phyloP scores from a whole-genome alignment of 2,329 filamentous ascomycete species.

The Aulographum hederae region DNA sequence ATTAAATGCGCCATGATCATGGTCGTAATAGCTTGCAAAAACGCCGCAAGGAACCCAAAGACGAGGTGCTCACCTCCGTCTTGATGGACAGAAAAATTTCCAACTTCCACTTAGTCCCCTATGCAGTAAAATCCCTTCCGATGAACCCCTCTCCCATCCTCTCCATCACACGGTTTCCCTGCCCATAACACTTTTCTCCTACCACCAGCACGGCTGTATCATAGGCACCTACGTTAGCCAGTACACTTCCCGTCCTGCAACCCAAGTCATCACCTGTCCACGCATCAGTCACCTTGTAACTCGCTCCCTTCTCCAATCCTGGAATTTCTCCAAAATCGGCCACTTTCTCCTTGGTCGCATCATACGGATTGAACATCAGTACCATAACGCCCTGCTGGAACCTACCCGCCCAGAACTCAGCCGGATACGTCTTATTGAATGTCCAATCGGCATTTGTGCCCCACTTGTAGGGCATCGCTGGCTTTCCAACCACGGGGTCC shows the following conservation, averaged over 20 bases:
- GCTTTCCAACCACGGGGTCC: constrained; percentile 21
- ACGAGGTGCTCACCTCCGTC: too few species aligned
- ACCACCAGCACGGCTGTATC: constrained; percentile 8
- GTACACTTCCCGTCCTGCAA: background rate
- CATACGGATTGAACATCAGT: constrained; percentile 27
- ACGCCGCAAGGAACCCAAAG: too few species aligned
- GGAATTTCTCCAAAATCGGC: constrained; percentile 27
- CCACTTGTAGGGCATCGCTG: constrained; percentile 23
- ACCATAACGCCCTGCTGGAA: constrained; percentile 26
- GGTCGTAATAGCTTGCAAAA: too few species aligned
- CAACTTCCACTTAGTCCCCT: too few species aligned
- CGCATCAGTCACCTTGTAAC: constrained; percentile 25
- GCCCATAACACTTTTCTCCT: constrained; percentile 2
- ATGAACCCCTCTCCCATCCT: too few species aligned
- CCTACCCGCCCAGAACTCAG: constrained; percentile 30
- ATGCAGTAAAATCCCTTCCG: too few species aligned
- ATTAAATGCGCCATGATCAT: too few species aligned
- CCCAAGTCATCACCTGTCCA: constrained; percentile 25
- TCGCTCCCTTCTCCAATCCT: constrained; percentile 13
- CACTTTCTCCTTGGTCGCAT: constrained; percentile 15
- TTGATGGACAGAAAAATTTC: too few species aligned
- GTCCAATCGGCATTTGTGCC: constrained; percentile 31
- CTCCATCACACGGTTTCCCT: too few species aligned
- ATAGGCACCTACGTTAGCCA: constrained; percentile 10
- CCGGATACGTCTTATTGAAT: constrained; percentile 28